A percentile compares a stretch with the other conserved stretches of the same genome.
Conservation (phyloP, 495 filamentous ascomycete species). For the Paragyromitra xinjiangensis region DNA sequence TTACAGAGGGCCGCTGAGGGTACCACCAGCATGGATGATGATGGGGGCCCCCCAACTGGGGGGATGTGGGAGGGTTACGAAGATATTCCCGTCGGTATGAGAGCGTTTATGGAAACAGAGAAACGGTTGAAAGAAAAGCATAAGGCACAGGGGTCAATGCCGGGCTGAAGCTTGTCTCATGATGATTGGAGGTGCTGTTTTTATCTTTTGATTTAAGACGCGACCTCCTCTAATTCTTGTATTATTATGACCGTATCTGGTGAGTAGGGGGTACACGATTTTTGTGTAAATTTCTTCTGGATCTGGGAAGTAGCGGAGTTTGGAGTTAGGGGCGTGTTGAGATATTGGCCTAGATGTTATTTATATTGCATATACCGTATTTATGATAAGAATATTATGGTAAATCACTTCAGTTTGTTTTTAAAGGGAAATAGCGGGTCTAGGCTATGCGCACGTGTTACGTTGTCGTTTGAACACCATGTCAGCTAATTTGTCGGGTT, state of each 20-base stretch:
- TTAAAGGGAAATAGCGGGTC: too few relatives aligned
- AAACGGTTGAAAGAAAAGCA: conserved; percentile 79
- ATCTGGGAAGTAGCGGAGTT: conserved; percentile 3
- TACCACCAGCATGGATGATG: conserved; percentile 77
- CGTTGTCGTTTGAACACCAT: neutral
- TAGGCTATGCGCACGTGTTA: neutral
- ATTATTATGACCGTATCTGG: neutral
- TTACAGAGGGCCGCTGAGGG: conserved; percentile 59
- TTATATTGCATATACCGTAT: neutral
- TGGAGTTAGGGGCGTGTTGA: neutral
- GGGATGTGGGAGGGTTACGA: conserved; percentile 65
- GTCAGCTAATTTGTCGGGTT: neutral
- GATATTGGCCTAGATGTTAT: neutral
- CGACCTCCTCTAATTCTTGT: neutral
- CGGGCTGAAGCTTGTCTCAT: neutral
- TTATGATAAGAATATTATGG: neutral
- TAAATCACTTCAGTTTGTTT: neutral
- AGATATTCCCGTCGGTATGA: conserved; percentile 83
- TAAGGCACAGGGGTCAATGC: conserved; percentile 10
- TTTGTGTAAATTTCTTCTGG: neutral
- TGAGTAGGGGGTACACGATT: neutral
- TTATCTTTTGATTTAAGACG: neutral
- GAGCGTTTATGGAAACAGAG: conserved; percentile 97
- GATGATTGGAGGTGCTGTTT: neutral
- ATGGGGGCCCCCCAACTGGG: conserved; percentile 72